Evolutionary conservation across 805 yeast genomes (phyloP).

Genomic region (Candida incommunis): DNA sequence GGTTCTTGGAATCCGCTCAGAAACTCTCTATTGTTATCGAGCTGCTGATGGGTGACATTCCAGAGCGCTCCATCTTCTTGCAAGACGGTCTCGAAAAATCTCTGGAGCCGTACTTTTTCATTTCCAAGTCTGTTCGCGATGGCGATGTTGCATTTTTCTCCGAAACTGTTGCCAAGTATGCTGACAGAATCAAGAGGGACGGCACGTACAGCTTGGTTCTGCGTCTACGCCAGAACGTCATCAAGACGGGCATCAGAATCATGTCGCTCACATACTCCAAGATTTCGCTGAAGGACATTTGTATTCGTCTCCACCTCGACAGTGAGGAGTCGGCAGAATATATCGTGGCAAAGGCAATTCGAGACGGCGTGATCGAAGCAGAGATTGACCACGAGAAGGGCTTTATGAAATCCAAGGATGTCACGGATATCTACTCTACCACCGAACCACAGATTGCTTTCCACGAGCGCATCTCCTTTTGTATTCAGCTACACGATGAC

Average conservation of each 20-base stretch:
- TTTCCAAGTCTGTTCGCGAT: conserved; percentile 79
- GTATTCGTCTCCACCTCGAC: conserved; percentile 81
- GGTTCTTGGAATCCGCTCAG: conserved; percentile 80
- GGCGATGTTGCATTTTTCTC: conserved; percentile 83
- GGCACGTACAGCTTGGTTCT: conserved; percentile 73
- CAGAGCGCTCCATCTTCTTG: conserved; percentile 71
- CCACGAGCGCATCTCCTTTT: conserved; percentile 88
- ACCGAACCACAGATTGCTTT: conserved; percentile 73
- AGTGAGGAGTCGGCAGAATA: conserved; percentile 94
- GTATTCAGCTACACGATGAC: conserved; percentile 80
- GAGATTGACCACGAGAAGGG: conserved; percentile 82
- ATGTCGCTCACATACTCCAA: conserved; percentile 82
- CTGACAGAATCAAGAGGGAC: conserved; percentile 50
- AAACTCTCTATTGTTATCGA: conserved; percentile 82
- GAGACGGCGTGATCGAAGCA: conserved; percentile 97
- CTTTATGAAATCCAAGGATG: conserved; percentile 79
- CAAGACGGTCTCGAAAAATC: conserved; percentile 45
- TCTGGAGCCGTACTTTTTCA: conserved; percentile 68
- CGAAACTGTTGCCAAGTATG: conserved; percentile 50
- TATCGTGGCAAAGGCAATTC: conserved; percentile 89
- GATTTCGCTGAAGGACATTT: conserved; percentile 85
- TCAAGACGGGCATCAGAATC: conserved; percentile 92
- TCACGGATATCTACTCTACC: conserved; percentile 77
- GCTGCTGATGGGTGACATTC: conserved; percentile 91
- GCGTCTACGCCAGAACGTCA: conserved; percentile 89